Percentiles rank a stretch among this genome's conserved stretches.
phyloP scores from a whole-genome alignment of 2,329 filamentous ascomycete genomes.

The Sclerotinia minor region DNA sequence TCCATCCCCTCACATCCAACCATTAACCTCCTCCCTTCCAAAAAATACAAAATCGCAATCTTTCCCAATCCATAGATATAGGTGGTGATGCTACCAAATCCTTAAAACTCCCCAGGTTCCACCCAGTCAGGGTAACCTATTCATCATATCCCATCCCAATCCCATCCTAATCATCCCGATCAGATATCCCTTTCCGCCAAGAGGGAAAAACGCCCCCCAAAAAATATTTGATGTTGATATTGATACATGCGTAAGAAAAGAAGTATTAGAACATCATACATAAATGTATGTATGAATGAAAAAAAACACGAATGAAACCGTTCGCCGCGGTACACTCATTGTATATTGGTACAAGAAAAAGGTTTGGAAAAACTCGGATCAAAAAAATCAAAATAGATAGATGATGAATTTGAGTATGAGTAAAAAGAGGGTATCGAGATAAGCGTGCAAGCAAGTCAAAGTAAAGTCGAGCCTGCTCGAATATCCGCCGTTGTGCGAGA shows the following conservation, averaged over 20 bases:
- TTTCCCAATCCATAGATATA: constrained; percentile 9
- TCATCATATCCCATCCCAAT: constrained; percentile 9
- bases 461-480: constrained; percentile 20
- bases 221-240: no score
- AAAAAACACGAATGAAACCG: not conserved
- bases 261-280: not conserved
- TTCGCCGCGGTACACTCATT: not conserved
- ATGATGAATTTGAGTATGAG: not conserved
- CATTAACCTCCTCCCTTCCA: not conserved
- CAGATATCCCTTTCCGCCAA: constrained; percentile 3
- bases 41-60: constrained; percentile 14
- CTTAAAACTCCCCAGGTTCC: constrained; percentile 10
- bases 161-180: constrained; percentile 14
- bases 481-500: constrained; percentile 10
- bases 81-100: constrained; percentile 16
- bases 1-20: not conserved
- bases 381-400: not conserved
- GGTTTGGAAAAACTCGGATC: not conserved
- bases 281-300: not conserved
- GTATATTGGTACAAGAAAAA: constrained; percentile 12
- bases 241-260: not conserved
- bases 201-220: no score
- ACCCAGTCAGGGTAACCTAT: not conserved
- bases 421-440: constrained; percentile 22
- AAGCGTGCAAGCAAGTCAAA: not conserved